Evolutionary conservation across 305 asterid species (phyloP).

Genomic region (Fraxinus angustifolia): DNA sequence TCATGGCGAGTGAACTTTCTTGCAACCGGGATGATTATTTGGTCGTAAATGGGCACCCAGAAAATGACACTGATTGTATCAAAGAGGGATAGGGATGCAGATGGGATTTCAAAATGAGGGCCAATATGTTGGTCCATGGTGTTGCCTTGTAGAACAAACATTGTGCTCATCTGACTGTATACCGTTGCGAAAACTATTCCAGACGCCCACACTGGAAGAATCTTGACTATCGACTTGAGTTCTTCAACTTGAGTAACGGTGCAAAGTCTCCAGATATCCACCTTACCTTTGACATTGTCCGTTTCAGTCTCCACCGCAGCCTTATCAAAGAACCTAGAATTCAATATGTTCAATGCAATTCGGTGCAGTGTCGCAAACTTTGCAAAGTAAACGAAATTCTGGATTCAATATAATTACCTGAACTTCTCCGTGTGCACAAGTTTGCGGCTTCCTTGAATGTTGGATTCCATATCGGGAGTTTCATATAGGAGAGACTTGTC

Average conservation of each 20-base stretch:
- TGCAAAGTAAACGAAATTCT: not conserved
- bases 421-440: conserved; percentile 29
- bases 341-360: not conserved
- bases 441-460: conserved; percentile 32
- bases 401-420: conserved; percentile 16
- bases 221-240: conserved; percentile 29
- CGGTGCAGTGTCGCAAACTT: not conserved
- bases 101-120: conserved; percentile 30
- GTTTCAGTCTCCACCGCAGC: conserved; percentile 39
- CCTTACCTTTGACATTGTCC: conserved; percentile 18
- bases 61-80: conserved; percentile 37
- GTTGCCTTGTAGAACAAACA: conserved; percentile 46
- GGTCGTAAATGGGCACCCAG: conserved; percentile 37
- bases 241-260: conserved; percentile 49
- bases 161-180: conserved; percentile 40
- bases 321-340: conserved; percentile 39
- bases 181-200: conserved; percentile 33
- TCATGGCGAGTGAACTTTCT: conserved; percentile 31
- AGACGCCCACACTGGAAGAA: conserved; percentile 36
- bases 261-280: conserved; percentile 37
- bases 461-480: conserved; percentile 30
- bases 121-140: conserved; percentile 37
- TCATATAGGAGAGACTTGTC: conserved; percentile 28
- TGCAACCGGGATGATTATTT: conserved; percentile 22
- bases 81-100: conserved; percentile 38